Conservation (phyloP, 2,329 filamentous ascomycete species). For the Trichoderma cornu-damae region DNA sequence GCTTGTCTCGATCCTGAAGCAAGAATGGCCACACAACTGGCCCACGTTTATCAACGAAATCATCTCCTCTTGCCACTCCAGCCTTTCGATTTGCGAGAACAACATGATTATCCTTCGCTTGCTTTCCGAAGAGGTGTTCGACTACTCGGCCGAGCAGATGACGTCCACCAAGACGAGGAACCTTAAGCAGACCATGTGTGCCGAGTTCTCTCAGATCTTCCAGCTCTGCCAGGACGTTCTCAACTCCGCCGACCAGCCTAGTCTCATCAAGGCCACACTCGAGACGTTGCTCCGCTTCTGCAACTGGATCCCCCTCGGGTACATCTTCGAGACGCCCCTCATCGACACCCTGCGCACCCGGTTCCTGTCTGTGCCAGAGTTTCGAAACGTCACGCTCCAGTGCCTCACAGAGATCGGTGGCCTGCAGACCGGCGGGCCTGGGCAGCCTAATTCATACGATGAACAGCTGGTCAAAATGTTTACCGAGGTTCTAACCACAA, state of each 20-base stretch:
- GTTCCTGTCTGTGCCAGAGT: slow-evolving; percentile 89
- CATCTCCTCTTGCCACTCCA: slow-evolving; percentile 90
- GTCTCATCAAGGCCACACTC: slow-evolving; percentile 89
- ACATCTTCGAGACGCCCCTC: slow-evolving; percentile 96
- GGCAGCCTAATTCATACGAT: slow-evolving; percentile 69
- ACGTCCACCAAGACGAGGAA: slow-evolving; percentile 96
- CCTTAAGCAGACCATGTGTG: slow-evolving; percentile 97
- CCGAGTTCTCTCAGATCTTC: slow-evolving; percentile 98
- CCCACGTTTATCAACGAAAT: slow-evolving; percentile 99
- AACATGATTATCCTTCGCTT: slow-evolving; percentile 98
- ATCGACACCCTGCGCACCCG: slow-evolving; percentile 91
- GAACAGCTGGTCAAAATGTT: slow-evolving; percentile 98
- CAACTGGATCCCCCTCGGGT: slow-evolving; percentile 98
- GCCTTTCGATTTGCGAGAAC: slow-evolving; percentile 96
- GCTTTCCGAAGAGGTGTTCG: slow-evolving; percentile 96
- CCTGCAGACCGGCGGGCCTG: slow-evolving; percentile 72
- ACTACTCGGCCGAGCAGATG: slow-evolving; percentile 98
- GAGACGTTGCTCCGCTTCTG: slow-evolving; percentile 94
- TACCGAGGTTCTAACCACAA: slow-evolving; percentile 88
- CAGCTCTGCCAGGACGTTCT: slow-evolving; percentile 95
- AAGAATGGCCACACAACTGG: slow-evolving; percentile 99
- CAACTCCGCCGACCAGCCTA: slow-evolving; percentile 80
- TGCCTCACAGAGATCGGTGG: slow-evolving; percentile 96
- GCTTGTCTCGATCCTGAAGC: slow-evolving; percentile 94
- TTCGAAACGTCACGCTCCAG: slow-evolving; percentile 94